A percentile compares a stretch with the other conserved stretches of the same genome.
Conservation (phyloP, 805 yeast species). For the Blastobotrys peoriensis region DNA sequence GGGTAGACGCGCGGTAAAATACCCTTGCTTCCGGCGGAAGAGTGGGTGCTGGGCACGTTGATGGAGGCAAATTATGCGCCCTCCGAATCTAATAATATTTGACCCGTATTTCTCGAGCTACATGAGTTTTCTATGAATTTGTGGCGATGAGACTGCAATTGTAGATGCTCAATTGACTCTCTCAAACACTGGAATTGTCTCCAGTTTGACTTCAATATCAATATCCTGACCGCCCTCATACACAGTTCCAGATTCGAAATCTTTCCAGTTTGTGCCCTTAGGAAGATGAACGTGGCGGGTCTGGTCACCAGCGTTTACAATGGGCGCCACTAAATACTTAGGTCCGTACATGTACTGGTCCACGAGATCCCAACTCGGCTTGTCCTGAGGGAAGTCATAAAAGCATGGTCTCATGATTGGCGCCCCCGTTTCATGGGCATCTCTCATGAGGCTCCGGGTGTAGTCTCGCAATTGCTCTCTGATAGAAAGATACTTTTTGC, state of each 20-base stretch:
- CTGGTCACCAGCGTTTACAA: slow-evolving; percentile 11
- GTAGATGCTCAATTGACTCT: no score
- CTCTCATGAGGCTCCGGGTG: slow-evolving; percentile 14
- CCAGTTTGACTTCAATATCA: slow-evolving; percentile 8
- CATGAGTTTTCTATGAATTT: no score
- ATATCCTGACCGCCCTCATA: slow-evolving; percentile 13
- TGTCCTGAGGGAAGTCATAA: slow-evolving; percentile 16
- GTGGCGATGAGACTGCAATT: no score
- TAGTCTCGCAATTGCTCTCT: slow-evolving; percentile 14
- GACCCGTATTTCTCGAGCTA: no score
- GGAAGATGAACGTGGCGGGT: slow-evolving; percentile 14
- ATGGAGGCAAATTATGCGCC: no score
- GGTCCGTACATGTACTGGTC: slow-evolving; percentile 17
- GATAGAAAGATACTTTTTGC: slow-evolving; percentile 16
- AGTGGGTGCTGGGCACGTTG: no score
- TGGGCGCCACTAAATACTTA: slow-evolving; percentile 16
- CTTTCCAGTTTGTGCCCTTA: slow-evolving; percentile 12
- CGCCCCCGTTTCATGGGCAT: slow-evolving; percentile 16
- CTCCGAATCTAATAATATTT: no score
- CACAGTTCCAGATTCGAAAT: slow-evolving; percentile 7
- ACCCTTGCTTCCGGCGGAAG: no score
- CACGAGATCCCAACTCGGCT: slow-evolving; percentile 13
- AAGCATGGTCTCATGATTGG: slow-evolving; percentile 18
- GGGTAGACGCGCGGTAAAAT: no score
- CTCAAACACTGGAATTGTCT: slow-evolving; percentile 16